phyloP scores from a whole-genome alignment of 306 rosid species.

The Acacia melanoxylon region DNA sequence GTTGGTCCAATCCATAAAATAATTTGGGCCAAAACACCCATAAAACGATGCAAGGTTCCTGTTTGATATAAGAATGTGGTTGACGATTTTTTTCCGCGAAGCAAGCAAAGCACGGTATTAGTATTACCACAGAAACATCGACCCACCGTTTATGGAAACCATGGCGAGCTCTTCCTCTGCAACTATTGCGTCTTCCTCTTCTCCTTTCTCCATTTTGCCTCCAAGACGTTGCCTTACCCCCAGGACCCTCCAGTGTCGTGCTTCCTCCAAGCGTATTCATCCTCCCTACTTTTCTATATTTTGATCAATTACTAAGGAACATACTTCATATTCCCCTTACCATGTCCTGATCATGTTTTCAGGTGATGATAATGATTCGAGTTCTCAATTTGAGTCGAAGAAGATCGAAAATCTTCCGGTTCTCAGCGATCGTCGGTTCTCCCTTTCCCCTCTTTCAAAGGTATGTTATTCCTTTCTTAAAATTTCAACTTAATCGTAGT shows the following conservation, averaged over 20 bases:
- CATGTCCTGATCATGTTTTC: slow-evolving; percentile 1
- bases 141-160: slow-evolving; percentile 55
- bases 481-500: neutral
- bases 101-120: neutral
- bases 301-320: neutral
- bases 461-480: slow-evolving; percentile 33
- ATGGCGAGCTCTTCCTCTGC: slow-evolving; percentile 50
- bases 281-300: neutral
- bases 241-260: slow-evolving; percentile 43
- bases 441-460: slow-evolving; percentile 82
- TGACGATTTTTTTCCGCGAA: neutral
- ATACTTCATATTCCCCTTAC: slow-evolving; percentile 3
- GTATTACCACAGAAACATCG: neutral
- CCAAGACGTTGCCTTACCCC: slow-evolving; percentile 32
- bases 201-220: slow-evolving; percentile 47
- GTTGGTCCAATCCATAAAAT: neutral
- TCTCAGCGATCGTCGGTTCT: slow-evolving; percentile 58
- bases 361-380: slow-evolving; percentile 61
- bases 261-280: slow-evolving; percentile 57
- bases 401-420: slow-evolving; percentile 53
- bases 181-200: slow-evolving; percentile 45
- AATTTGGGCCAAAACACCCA: neutral
- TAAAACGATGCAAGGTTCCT: neutral
- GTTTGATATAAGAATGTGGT: neutral
- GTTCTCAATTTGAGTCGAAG: slow-evolving; percentile 50